Base-by-base conservation (phyloP, 169 alveolate species). In the Eimeria tenella region DNA sequence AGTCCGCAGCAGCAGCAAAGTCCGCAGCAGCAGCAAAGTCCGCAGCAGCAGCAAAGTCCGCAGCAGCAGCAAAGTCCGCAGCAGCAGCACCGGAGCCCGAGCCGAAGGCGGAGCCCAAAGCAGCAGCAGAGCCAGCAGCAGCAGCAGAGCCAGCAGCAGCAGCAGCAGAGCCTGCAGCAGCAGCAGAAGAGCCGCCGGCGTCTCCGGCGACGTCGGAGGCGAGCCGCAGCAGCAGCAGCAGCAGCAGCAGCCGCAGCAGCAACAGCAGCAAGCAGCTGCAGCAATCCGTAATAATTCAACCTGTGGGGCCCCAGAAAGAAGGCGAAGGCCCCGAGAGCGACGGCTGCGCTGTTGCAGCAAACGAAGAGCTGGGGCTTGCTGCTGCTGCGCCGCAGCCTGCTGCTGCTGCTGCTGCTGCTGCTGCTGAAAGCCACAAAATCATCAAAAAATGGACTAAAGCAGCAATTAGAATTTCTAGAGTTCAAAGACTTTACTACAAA, bases 391-490 rank as follows among this genome's bases (percentile, higher is more conserved):
- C 75, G 75, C 13, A 9, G n/a, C n/a, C 42, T 31, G 42, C 42
- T 31, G 42, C 42, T n/a, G n/a, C 31, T 13, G 77, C 9, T 8
- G 49, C 77, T 8, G 31, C 11, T 11, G 77, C 31, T 17, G 31
- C n/a, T 11, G 31, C 31, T 17, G 77, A 68, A n/a, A 17, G 42
- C 13, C 11, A 68, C 11, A 11, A n/a, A 8, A n/a, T 68, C 55
- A n/a, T 68, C 77, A 15, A 68, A 10, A 68, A 68, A n/a, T 68
- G 77, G 77, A 68, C n/a, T 10, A 68, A 68, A n/a, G 77, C n/a
- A 13, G 77, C 77, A 10, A 68, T 68, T 17, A 0, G 77, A 10
- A 68, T 68, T n/a, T 7, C n/a, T 0, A 15, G 31, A 10, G 11
- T 13, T 68, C 77, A n/a, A 23, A 15, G 77, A 10, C n/a, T 68